Percentiles rank a stretch among this genome's conserved stretches.
phyloP scores from a whole-genome alignment of 2,329 filamentous ascomycete genomes.

The Lomentospora prolificans region DNA sequence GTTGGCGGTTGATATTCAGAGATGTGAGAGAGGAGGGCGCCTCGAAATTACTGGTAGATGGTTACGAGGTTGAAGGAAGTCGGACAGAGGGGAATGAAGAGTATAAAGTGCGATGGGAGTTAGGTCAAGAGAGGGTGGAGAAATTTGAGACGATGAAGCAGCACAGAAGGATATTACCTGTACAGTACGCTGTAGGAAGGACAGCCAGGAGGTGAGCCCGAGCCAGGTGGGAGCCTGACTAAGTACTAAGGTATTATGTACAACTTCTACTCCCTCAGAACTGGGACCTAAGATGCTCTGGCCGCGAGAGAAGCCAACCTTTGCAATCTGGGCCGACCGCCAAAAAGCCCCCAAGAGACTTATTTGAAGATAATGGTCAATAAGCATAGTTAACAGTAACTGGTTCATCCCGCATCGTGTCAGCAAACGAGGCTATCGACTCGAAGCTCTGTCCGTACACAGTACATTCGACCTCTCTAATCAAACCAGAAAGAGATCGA shows the following conservation, averaged over 20 bases:
- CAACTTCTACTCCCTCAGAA: neutral
- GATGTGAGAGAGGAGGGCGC: neutral
- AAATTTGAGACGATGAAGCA: conserved; percentile 10
- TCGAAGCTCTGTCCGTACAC: neutral
- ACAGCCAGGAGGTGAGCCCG: neutral
- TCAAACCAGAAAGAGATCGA: neutral
- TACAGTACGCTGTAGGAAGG: neutral
- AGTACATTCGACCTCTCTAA: neutral
- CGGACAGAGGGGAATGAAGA: conserved; percentile 18
- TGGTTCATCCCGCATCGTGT: neutral
- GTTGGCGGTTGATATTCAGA: neutral
- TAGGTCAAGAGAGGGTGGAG: conserved; percentile 7
- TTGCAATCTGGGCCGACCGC: neutral
- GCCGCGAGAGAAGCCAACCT: no score
- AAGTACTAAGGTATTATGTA: neutral
- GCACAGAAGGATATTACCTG: conserved; percentile 1
- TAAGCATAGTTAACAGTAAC: no score
- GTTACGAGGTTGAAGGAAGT: conserved; percentile 13
- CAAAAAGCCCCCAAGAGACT: neutral
- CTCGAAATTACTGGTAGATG: neutral
- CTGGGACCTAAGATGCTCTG: neutral
- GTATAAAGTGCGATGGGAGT: conserved; percentile 1
- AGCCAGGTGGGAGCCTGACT: conserved; percentile 1
- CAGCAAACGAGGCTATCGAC: neutral
- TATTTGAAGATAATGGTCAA: no score